Base-by-base conservation (phyloP, 169 alveolate species). In the Plasmodium reichenowi region DNA sequence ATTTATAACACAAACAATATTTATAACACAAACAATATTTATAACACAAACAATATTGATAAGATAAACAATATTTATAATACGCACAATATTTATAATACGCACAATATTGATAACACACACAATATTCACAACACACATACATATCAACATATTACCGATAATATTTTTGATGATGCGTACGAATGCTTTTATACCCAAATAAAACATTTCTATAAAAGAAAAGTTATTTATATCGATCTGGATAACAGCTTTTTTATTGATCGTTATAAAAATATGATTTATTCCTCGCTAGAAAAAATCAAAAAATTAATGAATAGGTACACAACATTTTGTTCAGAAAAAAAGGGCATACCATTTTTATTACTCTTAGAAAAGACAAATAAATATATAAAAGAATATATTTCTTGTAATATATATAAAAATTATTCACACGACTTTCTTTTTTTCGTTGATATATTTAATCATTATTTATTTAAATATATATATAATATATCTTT, bases 221-320 rank as follows among this genome's bases (percentile, higher is more conserved):
- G 56, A 43, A 59, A 80, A 15, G 60, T 73, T 64, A 86, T 86
- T 26, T 86, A 86, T 38, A 2, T 86, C 47, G 92, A 86, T 38
- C 32, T 86, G 15, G 92, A 86, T 38, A 72, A 72, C 74, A 72
- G 92, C 58, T 86, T 86, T 73, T 86, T 60, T 48, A 86, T 71
- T 13, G 92, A 86, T 32, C 59, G 87, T 52, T 86, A 86, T 52
- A 86, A 72, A 72, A 86, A 86, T 64, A 86, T 86, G 92, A 86
- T 86, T 52, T 56, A 50, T 43, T 63, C 88, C 2, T 59, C 92
- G 1, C 17, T 86, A 2, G 75, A 86, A 47, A 86, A 72, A 47
- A 71, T 86, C 8, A 70, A 86, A 86, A 86, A 86, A 48, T 60
- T 86, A 60, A 24, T 66, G 64, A 43, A 72, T 10, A 86, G 74